phyloP scores from a whole-genome alignment of 805 yeast genomes.

The Wickerhamiella azyma region DNA sequence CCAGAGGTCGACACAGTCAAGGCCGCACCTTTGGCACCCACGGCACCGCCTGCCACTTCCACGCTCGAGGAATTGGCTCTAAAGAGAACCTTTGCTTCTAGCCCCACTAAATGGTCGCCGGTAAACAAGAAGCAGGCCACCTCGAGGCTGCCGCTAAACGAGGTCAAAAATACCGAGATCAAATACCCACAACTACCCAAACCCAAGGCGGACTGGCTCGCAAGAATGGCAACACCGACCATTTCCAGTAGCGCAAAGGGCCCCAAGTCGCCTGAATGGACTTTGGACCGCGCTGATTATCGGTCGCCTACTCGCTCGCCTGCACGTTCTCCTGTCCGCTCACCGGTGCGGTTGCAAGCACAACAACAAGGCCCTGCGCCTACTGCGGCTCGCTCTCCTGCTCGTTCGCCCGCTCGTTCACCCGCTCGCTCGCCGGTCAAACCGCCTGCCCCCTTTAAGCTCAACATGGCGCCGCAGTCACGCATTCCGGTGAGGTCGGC shows the following conservation, averaged over 20 bases:
- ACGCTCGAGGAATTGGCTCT: not conserved
- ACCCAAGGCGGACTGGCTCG: not conserved
- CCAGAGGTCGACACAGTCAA: not conserved
- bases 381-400: not conserved
- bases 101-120: not conserved
- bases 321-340: not conserved
- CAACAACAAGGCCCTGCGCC: too few species aligned
- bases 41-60: not conserved
- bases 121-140: not conserved
- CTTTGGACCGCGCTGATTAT: not conserved
- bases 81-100: not conserved
- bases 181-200: not conserved
- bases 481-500: slow-evolving; percentile 48
- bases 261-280: not conserved
- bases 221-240: not conserved
- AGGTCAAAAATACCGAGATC: not conserved
- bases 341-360: not conserved
- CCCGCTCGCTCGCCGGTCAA: not conserved
- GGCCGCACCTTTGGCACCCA: not conserved
- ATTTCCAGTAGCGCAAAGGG: not conserved
- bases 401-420: not conserved
- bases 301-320: not conserved
- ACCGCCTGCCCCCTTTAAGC: not conserved
- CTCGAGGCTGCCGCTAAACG: not conserved
- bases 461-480: slow-evolving; percentile 50